Evolutionary conservation across 2,329 filamentous ascomycete species (phyloP), one percentile per base, ranked within the genome.

Genomic region (Microdochium bolleyi): DNA sequence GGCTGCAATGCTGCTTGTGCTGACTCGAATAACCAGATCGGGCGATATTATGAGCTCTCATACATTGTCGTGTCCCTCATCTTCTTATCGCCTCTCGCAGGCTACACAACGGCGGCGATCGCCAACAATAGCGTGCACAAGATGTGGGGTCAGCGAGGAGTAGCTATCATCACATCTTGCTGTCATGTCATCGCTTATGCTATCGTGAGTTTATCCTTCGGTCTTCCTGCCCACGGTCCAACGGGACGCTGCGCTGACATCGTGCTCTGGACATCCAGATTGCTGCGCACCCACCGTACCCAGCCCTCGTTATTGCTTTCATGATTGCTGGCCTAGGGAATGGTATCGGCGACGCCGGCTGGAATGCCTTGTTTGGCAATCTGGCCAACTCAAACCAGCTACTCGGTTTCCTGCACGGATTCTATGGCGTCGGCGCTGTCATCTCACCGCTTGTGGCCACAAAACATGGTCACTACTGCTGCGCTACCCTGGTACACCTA

Each of bases 361-460:
- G 77, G 76, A 78, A 79, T 60, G 74, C 76, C 0, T 79, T 72
- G 70, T 64, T 78, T 14, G 87, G 87, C 0, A 84, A 83, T 58
- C 83, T 91, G 77, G 77, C 77, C 9, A 80, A 80, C 52, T 80
- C 85, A 1, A 89, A 89, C 58, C 82, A 89, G 62, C 65, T 89
- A 1, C 73, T 88, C 0, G 86, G 86, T 0, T 74, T 88, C 52
- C 67, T 90, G 24, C 86, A 89, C 59, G 84, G 79, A 0, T 79
- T 80, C 50, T 91, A 89, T 60, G 85, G 85, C 0, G 58, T 82
- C 0, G 87, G 88, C 0, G 87, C 84, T 1, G 82, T 86, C 0
- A 68, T 89, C 0, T 76, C 80, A n/a, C 87, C 87, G 0, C 64
- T 90, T 3, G 77, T 89, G 49, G 85, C 87, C 0, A 89, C 87